Conservation (phyloP, 2,329 filamentous ascomycete genomes). For the Diaporthe caulivora region DNA sequence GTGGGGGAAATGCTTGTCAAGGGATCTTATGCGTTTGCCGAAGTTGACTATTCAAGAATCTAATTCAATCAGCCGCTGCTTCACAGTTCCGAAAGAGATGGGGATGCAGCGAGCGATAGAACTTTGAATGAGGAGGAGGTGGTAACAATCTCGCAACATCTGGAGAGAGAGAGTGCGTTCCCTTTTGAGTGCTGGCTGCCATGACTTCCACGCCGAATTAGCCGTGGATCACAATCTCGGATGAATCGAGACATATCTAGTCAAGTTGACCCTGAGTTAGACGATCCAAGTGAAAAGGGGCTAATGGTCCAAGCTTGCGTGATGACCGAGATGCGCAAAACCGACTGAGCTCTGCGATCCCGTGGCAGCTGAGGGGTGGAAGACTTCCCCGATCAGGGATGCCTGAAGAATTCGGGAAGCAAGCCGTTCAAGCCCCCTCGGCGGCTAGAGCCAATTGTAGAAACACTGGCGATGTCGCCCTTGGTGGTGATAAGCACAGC, state of each 20-base stretch:
- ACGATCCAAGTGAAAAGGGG: background rate
- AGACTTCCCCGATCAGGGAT: constrained; percentile 18
- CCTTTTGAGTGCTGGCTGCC: constrained; percentile 17
- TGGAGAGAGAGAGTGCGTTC: background rate
- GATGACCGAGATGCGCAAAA: constrained; percentile 2
- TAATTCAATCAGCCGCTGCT: background rate
- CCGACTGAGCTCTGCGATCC: background rate
- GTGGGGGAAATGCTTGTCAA: background rate
- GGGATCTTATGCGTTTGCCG: background rate
- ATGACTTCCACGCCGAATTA: background rate
- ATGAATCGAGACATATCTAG: constrained; percentile 22
- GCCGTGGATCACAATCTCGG: constrained; percentile 19
- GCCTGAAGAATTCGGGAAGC: background rate
- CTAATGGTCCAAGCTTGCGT: constrained; percentile 11
- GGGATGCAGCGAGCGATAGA: background rate
- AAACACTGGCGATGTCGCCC: constrained; percentile 8
- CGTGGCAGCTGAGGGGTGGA: background rate
- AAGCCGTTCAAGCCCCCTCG: background rate
- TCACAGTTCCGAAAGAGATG: background rate
- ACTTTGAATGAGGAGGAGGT: background rate
- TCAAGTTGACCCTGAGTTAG: background rate
- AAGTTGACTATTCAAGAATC: background rate
- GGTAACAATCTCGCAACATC: background rate
- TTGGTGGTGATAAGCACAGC: constrained; percentile 26
- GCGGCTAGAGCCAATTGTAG: constrained; percentile 13